A percentile compares a stretch with the other conserved stretches of the same genome.
Conservation (phyloP, 1,284 basidiomycete species). For the Tremellales sp. region DNA sequence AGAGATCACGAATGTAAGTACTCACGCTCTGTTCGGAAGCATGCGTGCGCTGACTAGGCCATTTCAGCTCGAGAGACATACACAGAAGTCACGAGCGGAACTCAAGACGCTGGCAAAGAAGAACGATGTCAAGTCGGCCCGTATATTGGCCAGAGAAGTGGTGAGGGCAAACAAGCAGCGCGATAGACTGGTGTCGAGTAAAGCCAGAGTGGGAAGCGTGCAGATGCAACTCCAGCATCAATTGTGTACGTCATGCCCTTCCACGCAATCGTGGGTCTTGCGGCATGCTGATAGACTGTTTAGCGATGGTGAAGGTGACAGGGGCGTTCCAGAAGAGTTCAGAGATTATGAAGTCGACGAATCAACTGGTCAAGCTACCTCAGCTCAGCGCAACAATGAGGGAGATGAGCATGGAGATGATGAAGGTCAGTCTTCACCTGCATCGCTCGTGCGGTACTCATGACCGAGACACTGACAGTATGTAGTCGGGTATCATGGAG, state of each 20-base stretch:
- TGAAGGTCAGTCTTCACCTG: conserved; percentile 61
- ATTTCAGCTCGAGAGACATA: conserved; percentile 73
- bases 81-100: conserved; percentile 71
- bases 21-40: too few species aligned
- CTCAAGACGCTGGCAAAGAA: conserved; percentile 89
- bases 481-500: conserved; percentile 86
- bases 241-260: conserved; percentile 79
- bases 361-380: conserved; percentile 83
- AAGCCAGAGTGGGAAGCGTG: conserved; percentile 89
- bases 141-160: conserved; percentile 88
- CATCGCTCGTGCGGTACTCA: conserved; percentile 2
- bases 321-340: conserved; percentile 95
- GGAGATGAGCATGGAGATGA: conserved; percentile 99
- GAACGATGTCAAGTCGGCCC: conserved; percentile 87
- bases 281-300: neutral
- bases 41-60: neutral
- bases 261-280: neutral
- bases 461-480: neutral
- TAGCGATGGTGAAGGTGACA: conserved; percentile 96
- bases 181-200: conserved; percentile 83
- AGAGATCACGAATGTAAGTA: conserved; percentile 88
- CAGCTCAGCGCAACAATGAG: conserved; percentile 91
- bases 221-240: conserved; percentile 88
- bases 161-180: conserved; percentile 93
- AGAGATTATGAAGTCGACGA: conserved; percentile 98